phyloP scores from a whole-genome alignment of 2,329 filamentous ascomycete genomes.

The Nothophoma quercina region DNA sequence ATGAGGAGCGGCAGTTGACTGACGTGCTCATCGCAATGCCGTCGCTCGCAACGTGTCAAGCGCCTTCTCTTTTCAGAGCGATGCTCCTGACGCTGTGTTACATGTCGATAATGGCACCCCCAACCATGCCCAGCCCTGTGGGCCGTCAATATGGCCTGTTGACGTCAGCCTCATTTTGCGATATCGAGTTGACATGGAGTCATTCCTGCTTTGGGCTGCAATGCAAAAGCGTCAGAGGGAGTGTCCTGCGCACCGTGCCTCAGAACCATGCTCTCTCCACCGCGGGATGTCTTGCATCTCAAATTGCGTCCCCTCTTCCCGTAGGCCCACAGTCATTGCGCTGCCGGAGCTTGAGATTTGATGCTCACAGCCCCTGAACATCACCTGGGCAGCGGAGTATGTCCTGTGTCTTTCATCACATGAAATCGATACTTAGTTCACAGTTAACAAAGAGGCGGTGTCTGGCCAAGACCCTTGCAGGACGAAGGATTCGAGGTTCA shows the following conservation, averaged over 20 bases:
- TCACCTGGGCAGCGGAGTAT: constrained; percentile 3
- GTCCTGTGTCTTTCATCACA: constrained; percentile 6
- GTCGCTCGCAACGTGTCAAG: constrained; percentile 13
- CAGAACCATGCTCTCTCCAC: constrained; percentile 16
- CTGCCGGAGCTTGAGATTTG: constrained; percentile 1
- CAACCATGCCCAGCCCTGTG: constrained; percentile 14
- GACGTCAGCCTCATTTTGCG: constrained; percentile 19
- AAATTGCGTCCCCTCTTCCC: constrained; percentile 17
- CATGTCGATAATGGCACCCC: constrained; percentile 12
- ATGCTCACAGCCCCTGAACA: constrained; percentile 16
- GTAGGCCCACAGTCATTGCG: constrained; percentile 3
- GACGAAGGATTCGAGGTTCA: constrained; percentile 28
- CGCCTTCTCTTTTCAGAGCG: constrained; percentile 18
- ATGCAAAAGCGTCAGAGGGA: constrained; percentile 11
- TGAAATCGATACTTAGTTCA: constrained; percentile 2
- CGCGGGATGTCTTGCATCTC: constrained; percentile 31
- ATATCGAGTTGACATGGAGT: constrained; percentile 14
- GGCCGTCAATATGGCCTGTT: constrained; percentile 7
- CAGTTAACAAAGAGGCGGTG: constrained; percentile 6
- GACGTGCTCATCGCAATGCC: constrained; percentile 4
- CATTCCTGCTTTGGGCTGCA: constrained; percentile 12
- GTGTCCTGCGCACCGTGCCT: constrained; percentile 5
- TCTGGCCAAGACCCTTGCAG: constrained; percentile 13
- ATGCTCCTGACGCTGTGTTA: constrained; percentile 14
- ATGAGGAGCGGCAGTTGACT: constrained; percentile 9